Base-by-base conservation (phyloP, 2,329 filamentous ascomycete genomes). In the Exophiala phaeomuriformis region DNA sequence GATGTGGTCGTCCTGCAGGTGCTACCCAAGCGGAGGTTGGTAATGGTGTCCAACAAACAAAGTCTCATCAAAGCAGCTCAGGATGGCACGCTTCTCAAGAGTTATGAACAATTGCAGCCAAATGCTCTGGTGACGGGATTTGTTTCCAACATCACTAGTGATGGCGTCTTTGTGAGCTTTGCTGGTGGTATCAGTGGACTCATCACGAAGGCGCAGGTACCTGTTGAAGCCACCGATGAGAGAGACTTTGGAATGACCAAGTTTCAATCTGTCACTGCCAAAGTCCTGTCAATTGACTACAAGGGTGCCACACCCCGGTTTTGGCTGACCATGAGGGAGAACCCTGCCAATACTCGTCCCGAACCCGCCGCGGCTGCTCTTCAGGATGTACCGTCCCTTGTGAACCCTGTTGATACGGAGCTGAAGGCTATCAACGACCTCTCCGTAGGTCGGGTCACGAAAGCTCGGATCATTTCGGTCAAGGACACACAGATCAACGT, bases 401-500 rank as follows among this genome's bases (percentile, higher is more conserved):
- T 75, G 35, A 82, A 86, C 58, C 76, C 84, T 12, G 71, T 90
- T 4, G 88, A 94, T 63, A 73, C 77, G 5, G 75, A 72, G 3
- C 76, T 88, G 55, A 75, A 72, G 33, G 79, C 81, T 4, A 75
- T 85, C n/a, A 81, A 83, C 43, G 88, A 95, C 61, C 79, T 95
- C 46, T 75, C 75, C 1, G 75, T 89, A 31, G 91, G 91, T 49
- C 85, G 79, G 60, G 68, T 86, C 44, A 83, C 84, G 5, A 89
- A 87, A 66, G 91, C 87, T 37, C 85, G 79, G 62, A 81, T 98
- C 42, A 80, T 81, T n/a, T 88, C 88, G 0, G 75, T 96, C 65
- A 95, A 95, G 70, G 84, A 85, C 46, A 96, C 91, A 0, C 93
- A 98, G 67, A 75, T 97, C 51, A 97, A 97, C 62, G 89, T 98